These are phyloP conservation scores for Dactylellina haptotyla DNA, from an alignment of 2,329 filamentous ascomycete species.

Conservation along the genomic window DNA sequence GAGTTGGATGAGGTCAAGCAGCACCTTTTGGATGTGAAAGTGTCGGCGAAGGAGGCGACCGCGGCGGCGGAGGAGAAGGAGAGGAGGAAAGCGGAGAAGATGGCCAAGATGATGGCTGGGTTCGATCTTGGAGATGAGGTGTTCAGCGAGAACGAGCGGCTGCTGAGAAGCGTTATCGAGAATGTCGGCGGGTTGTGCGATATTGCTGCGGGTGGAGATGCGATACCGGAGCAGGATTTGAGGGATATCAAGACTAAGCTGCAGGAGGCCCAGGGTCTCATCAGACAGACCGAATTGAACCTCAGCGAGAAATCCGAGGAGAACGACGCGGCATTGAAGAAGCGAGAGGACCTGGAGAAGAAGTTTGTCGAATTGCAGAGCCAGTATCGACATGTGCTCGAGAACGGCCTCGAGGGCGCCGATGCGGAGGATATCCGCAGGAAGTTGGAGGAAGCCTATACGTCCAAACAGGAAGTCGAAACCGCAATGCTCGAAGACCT, in stretches of 20 bases:
- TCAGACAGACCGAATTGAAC: conserved; percentile 89
- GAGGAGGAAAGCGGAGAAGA: conserved; percentile 97
- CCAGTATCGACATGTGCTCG: conserved; percentile 84
- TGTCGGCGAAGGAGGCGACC: conserved; percentile 92
- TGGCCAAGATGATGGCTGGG: conserved; percentile 99
- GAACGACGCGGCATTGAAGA: conserved; percentile 72
- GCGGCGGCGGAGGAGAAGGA: conserved; percentile 96
- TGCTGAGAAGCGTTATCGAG: conserved; percentile 83
- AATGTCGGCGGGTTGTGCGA: conserved; percentile 82
- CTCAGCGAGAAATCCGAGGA: conserved; percentile 75
- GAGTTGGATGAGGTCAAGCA: conserved; percentile 97
- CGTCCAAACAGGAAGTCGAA: conserved; percentile 78
- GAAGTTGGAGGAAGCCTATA: conserved; percentile 78
- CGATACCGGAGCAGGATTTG: conserved; percentile 82
- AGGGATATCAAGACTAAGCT: conserved; percentile 79
- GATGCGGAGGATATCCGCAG: conserved; percentile 87
- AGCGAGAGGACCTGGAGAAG: conserved; percentile 79
- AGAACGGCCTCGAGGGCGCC: conserved; percentile 78
- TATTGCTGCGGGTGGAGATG: conserved; percentile 78
- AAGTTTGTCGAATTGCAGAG: conserved; percentile 78
- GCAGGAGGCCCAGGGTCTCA: conserved; percentile 88
- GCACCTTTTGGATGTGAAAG: conserved; percentile 92
- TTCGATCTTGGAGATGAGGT: conserved; percentile 93
- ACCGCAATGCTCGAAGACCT: conserved; percentile 79
- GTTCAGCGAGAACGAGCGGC: conserved; percentile 91